Evolutionary conservation across 2,329 filamentous ascomycete genomes (phyloP).

Genomic region (Phoma sp.): DNA sequence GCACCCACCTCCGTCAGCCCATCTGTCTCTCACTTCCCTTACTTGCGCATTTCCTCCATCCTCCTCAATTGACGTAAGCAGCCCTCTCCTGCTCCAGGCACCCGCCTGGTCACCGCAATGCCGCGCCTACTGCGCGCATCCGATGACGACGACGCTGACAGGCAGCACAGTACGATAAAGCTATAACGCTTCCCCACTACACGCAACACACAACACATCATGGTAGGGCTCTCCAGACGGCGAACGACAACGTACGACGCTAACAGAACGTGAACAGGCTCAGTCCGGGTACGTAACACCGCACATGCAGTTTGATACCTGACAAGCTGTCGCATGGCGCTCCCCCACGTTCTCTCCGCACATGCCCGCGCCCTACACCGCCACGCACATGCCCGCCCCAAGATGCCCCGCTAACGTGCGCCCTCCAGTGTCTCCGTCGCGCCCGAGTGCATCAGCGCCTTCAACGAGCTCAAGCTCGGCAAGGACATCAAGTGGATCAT

Average conservation of each 20-base stretch:
- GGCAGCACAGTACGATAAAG: conserved; percentile 46
- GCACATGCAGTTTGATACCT: conserved; percentile 19
- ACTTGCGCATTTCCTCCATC: conserved; percentile 26
- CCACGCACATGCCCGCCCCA: not conserved
- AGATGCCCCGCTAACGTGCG: conserved; percentile 22
- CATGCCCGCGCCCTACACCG: conserved; percentile 6
- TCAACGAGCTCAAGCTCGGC: conserved; percentile 83
- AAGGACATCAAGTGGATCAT: conserved; percentile 84
- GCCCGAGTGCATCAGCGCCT: conserved; percentile 71
- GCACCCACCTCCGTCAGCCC: conserved; percentile 30
- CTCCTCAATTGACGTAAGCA: conserved; percentile 38
- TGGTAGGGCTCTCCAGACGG: conserved; percentile 36
- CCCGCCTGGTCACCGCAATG: conserved; percentile 13
- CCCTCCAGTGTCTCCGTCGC: conserved; percentile 71
- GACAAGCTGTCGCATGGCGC: conserved; percentile 18
- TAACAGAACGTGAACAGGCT: conserved; percentile 43
- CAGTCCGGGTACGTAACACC: conserved; percentile 52
- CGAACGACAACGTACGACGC: conserved; percentile 2
- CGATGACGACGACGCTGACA: conserved; percentile 47
- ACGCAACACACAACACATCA: conserved; percentile 38
- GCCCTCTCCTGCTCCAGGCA: conserved; percentile 23
- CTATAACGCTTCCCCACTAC: conserved; percentile 28
- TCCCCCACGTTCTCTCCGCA: conserved; percentile 18
- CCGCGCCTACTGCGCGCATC: conserved; percentile 22
- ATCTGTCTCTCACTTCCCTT: conserved; percentile 23